Evolutionary conservation across 202 grass and related monocot species (phyloP).

Genomic region (Saccharum hybrid): DNA sequence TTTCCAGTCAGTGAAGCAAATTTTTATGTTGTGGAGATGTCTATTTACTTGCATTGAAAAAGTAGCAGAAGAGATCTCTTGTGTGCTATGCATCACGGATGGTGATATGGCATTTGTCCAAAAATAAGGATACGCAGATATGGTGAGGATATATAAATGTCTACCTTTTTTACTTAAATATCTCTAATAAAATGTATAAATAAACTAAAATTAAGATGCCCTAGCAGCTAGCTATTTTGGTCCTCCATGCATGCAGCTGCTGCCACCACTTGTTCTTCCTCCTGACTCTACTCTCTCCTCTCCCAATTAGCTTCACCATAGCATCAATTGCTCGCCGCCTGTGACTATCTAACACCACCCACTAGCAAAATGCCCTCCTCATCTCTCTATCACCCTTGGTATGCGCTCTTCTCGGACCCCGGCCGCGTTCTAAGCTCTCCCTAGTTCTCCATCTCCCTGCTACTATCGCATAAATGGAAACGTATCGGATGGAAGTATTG

Average conservation of each 20-base stretch:
- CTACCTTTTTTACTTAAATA: background rate
- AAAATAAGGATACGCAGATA: background rate
- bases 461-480: background rate
- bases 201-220: background rate
- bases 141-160: too few relatives aligned
- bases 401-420: background rate
- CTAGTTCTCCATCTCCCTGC: background rate
- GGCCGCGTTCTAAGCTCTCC: background rate
- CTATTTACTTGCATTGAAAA: slow-evolving; percentile 28
- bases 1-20: background rate
- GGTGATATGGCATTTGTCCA: background rate
- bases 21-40: slow-evolving; percentile 34
- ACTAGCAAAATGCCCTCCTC: background rate
- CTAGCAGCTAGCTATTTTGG: background rate
- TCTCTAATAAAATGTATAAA: background rate
- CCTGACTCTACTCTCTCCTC: background rate
- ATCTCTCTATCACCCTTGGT: background rate
- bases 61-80: background rate
- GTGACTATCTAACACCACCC: background rate
- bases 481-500: background rate
- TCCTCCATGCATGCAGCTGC: background rate
- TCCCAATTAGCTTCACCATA: background rate
- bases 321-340: background rate
- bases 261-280: background rate
- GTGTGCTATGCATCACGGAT: background rate